A percentile compares a stretch with the other conserved stretches of the same genome.
phyloP scores from a whole-genome alignment of 139 green algal genomes.

The Ulvella scutata region DNA sequence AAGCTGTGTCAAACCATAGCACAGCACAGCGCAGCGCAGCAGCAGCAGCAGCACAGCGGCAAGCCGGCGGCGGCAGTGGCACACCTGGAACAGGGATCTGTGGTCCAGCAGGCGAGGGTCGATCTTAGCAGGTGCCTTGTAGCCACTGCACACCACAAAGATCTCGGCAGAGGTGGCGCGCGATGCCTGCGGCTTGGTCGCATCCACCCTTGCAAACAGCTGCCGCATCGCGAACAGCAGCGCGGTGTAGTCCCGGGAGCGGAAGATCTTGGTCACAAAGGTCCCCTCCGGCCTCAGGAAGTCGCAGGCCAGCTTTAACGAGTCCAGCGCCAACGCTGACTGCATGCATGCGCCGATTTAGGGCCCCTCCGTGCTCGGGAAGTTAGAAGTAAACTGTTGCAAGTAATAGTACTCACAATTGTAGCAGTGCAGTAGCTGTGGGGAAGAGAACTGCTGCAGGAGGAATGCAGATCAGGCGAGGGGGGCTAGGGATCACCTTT shows the following conservation, averaged over 20 bases:
- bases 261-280: constrained; percentile 97
- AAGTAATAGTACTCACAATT: too few relatives aligned
- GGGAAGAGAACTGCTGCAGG: too few relatives aligned
- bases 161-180: constrained; percentile 88
- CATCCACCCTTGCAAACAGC: constrained; percentile 92
- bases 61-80: neutral
- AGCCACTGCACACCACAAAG: constrained; percentile 91
- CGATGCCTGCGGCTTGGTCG: constrained; percentile 84
- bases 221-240: constrained; percentile 94
- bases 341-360: constrained; percentile 15
- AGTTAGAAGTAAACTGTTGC: too few relatives aligned
- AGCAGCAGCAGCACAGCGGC: neutral
- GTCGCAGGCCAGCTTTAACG: constrained; percentile 79
- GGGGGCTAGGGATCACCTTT: too few relatives aligned
- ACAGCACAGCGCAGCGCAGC: neutral
- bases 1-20: too few relatives aligned
- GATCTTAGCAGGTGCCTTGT: constrained; percentile 93
- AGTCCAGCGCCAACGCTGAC: constrained; percentile 79
- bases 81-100: constrained; percentile 65
- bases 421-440: too few relatives aligned
- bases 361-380: too few relatives aligned
- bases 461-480: too few relatives aligned
- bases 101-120: constrained; percentile 91
- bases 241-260: constrained; percentile 90
- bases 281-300: constrained; percentile 72